Evolutionary conservation across 2,329 filamentous ascomycete species (phyloP).

Genomic region (Penicillium sp.): DNA sequence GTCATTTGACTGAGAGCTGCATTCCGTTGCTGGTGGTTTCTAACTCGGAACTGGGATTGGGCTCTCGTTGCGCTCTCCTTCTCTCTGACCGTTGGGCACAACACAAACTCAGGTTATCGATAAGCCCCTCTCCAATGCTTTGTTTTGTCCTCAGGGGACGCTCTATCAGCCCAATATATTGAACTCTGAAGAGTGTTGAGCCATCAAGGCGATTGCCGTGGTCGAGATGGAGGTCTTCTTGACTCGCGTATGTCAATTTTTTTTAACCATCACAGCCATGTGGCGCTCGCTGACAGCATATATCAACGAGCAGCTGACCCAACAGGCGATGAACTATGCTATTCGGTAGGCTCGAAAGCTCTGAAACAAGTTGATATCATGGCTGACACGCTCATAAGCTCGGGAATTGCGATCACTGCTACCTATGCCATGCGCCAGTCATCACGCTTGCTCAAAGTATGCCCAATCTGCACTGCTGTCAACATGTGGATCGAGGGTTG

Average conservation of each 20-base stretch:
- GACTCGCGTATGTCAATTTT: constrained; percentile 52
- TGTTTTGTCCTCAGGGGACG: constrained; percentile 11
- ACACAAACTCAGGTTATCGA: constrained; percentile 15
- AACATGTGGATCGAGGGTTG: constrained; percentile 2
- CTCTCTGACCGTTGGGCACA: constrained; percentile 15
- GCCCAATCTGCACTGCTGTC: background rate
- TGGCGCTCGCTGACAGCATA: constrained; percentile 4
- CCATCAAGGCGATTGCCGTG: background rate
- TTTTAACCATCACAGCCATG: background rate
- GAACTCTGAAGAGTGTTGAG: background rate
- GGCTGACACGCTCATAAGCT: constrained; percentile 44
- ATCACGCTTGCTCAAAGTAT: constrained; percentile 69
- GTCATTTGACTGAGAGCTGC: background rate
- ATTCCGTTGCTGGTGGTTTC: background rate
- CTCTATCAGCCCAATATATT: background rate
- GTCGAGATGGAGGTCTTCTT: constrained; percentile 71
- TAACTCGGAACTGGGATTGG: background rate
- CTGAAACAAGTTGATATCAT: background rate
- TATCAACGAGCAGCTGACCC: constrained; percentile 55
- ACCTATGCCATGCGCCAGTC: constrained; percentile 83
- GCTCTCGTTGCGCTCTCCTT: background rate
- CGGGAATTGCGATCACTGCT: constrained; percentile 82
- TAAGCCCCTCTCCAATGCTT: constrained; percentile 20
- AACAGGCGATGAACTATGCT: constrained; percentile 89
- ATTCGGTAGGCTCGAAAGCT: constrained; percentile 57